Percentiles rank a stretch among this genome's conserved stretches.
These are phyloP conservation scores for Oemleria cerasiformis DNA, from an alignment of 306 rosid genomes.

Conservation along the genomic window DNA sequence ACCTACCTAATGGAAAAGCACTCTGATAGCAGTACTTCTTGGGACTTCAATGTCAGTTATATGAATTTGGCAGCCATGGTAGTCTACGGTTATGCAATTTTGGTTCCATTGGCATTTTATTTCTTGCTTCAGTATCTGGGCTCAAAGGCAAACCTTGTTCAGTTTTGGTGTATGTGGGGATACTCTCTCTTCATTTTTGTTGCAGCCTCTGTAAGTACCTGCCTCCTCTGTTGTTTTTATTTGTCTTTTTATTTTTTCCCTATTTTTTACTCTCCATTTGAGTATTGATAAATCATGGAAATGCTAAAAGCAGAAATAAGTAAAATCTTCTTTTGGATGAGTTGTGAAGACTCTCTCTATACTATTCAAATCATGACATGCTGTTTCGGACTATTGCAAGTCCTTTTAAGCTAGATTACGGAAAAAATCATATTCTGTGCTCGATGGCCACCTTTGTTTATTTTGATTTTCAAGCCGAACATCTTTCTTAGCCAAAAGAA, in stretches of 20 bases:
- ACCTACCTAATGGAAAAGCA: constrained; percentile 79
- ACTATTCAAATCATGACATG: not conserved
- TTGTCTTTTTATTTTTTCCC: not conserved
- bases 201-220: constrained; percentile 71
- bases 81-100: constrained; percentile 75
- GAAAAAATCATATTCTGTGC: too few relatives aligned
- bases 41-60: constrained; percentile 87
- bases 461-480: not conserved
- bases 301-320: not conserved
- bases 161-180: constrained; percentile 99
- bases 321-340: not conserved
- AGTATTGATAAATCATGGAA: not conserved
- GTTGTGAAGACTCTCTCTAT: not conserved
- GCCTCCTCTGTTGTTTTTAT: constrained; percentile 13
- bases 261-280: not conserved
- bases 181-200: constrained; percentile 88
- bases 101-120: constrained; percentile 84
- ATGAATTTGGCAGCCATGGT: constrained; percentile 71
- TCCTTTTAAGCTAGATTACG: not conserved
- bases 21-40: constrained; percentile 43
- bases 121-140: constrained; percentile 86
- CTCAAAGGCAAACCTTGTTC: constrained; percentile 64
- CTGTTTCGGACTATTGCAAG: not conserved
- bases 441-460: not conserved
- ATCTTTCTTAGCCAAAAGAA: not conserved